Evolutionary conservation across 768 basidiomycete genomes (phyloP).

Genomic region (Boletus speciosus): DNA sequence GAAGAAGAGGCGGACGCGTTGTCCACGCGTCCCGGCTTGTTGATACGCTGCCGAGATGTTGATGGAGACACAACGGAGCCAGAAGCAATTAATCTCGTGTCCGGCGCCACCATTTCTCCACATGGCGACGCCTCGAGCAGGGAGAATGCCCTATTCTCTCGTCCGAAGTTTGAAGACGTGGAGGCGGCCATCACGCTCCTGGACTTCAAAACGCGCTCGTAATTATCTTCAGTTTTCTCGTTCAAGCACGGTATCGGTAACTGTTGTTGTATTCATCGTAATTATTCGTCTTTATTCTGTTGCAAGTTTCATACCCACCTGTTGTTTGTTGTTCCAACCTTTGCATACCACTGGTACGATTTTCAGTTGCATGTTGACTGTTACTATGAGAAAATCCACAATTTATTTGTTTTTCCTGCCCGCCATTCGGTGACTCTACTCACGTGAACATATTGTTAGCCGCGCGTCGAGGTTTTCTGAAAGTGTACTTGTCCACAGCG

Average conservation of each 20-base stretch:
- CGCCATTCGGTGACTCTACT: slow-evolving; percentile 1
- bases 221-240: not conserved
- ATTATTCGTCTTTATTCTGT: slow-evolving; percentile 31
- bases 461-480: slow-evolving; percentile 3
- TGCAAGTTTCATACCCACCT: not conserved
- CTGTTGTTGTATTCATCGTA: slow-evolving; percentile 17
- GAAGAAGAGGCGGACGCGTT: slow-evolving; percentile 21
- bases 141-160: not conserved
- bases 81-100: slow-evolving; percentile 15
- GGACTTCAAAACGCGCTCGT: slow-evolving; percentile 29
- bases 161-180: slow-evolving; percentile 27
- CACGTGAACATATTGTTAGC: slow-evolving; percentile 27
- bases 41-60: slow-evolving; percentile 1
- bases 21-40: slow-evolving; percentile 5
- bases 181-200: slow-evolving; percentile 37
- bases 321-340: slow-evolving; percentile 11
- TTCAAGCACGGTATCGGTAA: not conserved
- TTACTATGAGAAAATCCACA: not conserved
- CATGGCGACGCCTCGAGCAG: slow-evolving; percentile 1
- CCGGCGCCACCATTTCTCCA: slow-evolving; percentile 8
- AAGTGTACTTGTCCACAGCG: not conserved
- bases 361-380: not conserved
- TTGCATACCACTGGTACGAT: slow-evolving; percentile 2
- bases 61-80: slow-evolving; percentile 15
- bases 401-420: not conserved